Conservation (phyloP, 768 basidiomycete species). For the Amanita polypyramis region DNA sequence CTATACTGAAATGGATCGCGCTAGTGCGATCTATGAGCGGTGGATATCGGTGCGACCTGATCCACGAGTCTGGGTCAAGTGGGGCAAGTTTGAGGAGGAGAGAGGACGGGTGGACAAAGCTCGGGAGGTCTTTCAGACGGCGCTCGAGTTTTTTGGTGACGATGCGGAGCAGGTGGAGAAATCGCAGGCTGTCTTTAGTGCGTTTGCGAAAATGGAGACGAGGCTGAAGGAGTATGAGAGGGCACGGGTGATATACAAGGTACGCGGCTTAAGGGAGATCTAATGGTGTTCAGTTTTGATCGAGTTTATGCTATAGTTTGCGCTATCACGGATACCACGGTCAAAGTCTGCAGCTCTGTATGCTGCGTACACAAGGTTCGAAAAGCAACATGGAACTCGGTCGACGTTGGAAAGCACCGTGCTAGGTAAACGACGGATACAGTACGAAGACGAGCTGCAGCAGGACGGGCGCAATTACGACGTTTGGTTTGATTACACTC, state of each 20-base stretch:
- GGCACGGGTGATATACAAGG: slow-evolving; percentile 96
- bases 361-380: slow-evolving; percentile 91
- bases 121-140: slow-evolving; percentile 68
- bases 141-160: slow-evolving; percentile 63
- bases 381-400: slow-evolving; percentile 93
- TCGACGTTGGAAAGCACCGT: slow-evolving; percentile 88
- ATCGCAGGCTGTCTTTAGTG: slow-evolving; percentile 76
- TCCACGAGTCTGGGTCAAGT: slow-evolving; percentile 75
- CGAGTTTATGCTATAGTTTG: slow-evolving; percentile 59
- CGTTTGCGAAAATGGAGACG: slow-evolving; percentile 93
- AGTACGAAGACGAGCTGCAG: slow-evolving; percentile 92
- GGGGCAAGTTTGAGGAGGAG: slow-evolving; percentile 85
- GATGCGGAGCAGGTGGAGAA: slow-evolving; percentile 72
- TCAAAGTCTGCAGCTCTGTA: slow-evolving; percentile 87
- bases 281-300: neutral
- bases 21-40: slow-evolving; percentile 86
- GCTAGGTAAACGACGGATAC: slow-evolving; percentile 93
- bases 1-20: slow-evolving; percentile 85
- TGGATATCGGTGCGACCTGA: slow-evolving; percentile 74
- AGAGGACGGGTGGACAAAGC: slow-evolving; percentile 32
- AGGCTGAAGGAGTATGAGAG: slow-evolving; percentile 94
- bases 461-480: slow-evolving; percentile 95
- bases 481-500: slow-evolving; percentile 94
- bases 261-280: slow-evolving; percentile 17
- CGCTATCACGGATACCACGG: slow-evolving; percentile 83